Base-by-base conservation (phyloP, 768 basidiomycete species). In the Suillus weaverae region DNA sequence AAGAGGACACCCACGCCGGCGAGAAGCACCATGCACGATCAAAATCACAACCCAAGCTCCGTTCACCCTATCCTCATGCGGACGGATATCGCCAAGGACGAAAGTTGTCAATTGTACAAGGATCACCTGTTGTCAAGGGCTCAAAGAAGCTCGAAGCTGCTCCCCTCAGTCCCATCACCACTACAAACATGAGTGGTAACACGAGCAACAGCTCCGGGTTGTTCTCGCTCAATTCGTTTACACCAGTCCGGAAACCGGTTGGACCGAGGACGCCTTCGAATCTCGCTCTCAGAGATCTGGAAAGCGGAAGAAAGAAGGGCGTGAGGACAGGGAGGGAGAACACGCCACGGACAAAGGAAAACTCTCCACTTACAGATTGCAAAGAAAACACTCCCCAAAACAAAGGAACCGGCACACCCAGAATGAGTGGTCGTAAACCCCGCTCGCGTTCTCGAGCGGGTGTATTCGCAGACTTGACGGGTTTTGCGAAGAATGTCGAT, bases 401-500 rank as follows among this genome's bases (percentile, higher is more conserved):
- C 20, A 66, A 60, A 56, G 39, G 30, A 39, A 39, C 41, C 18
- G 2, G 6, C 30, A 69, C 56, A 35, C 67, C 66, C 32, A 72
- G 72, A 46, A 35, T 75, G 26, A 71, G 74, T 2, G 76, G 74
- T 32, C 77, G 64, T 43, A 76, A 74, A 5, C 62, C 76, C 26
- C 68, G 74, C 11, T 32, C 57, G 0, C 75, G 75, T 54, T 67
- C 71, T 20, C 74, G 70, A 13, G 73, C 62, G 22, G 75, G 76
- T 20, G 78, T 76, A 30, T 71, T 84, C 10, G 75, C 71, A 11
- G 82, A 84, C 62, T 68, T 83, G 33, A 83, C 81, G 6, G 74
- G 75, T 7, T 70, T 78, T 26, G 70, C 74, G 64, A 73, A 72
- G 53, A 77, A 78, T 35, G 74, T 74, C 57, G 75, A 75, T 56